These are phyloP conservation scores for Pleurotus tuber-regium DNA, from an alignment of 768 basidiomycete genomes.

Conservation along the genomic window DNA sequence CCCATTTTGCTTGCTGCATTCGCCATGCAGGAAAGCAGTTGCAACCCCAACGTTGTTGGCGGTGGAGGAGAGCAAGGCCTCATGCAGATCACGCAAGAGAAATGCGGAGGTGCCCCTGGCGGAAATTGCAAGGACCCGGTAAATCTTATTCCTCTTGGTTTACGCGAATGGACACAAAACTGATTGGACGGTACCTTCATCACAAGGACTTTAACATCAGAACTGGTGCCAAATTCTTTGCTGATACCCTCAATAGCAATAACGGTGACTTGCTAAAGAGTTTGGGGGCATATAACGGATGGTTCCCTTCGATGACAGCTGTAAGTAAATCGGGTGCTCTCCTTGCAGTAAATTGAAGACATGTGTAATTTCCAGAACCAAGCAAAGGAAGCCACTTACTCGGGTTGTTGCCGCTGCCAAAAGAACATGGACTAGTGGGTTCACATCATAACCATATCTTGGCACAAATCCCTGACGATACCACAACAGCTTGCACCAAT, in stretches of 20 bases:
- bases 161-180: not conserved
- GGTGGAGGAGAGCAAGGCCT: constrained; percentile 82
- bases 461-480: constrained; percentile 6
- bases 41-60: constrained; percentile 65
- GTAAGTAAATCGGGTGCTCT: constrained; percentile 31
- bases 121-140: constrained; percentile 48
- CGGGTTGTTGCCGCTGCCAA: constrained; percentile 66
- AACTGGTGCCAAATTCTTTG: constrained; percentile 63
- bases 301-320: constrained; percentile 55
- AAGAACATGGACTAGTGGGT: constrained; percentile 86
- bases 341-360: not conserved
- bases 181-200: not conserved
- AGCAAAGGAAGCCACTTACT: constrained; percentile 56
- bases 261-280: constrained; percentile 53
- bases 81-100: constrained; percentile 83
- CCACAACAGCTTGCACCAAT: constrained; percentile 55
- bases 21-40: constrained; percentile 83
- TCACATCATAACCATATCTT: not conserved
- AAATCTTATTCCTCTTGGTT: constrained; percentile 16
- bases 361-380: constrained; percentile 30
- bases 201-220: constrained; percentile 77
- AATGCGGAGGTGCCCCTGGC: constrained; percentile 59
- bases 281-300: constrained; percentile 79
- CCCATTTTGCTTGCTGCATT: constrained; percentile 81
- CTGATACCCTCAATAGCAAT: constrained; percentile 42